Percentiles rank a stretch among this genome's conserved stretches.
phyloP scores from a whole-genome alignment of 23 red algal species.

The Gracilaria gracilis region DNA sequence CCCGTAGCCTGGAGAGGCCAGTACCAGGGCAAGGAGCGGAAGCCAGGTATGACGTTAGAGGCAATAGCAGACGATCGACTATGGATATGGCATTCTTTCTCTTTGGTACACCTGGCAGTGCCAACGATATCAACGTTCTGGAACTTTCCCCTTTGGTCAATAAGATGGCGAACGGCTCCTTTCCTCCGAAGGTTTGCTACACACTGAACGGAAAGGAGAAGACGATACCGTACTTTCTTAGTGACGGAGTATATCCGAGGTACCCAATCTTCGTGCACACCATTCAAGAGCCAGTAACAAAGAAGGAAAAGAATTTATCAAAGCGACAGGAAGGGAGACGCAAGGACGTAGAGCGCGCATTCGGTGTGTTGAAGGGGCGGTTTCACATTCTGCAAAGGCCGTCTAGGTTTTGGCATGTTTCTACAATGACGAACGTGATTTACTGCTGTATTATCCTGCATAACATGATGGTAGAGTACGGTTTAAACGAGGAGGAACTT shows the following conservation, averaged over 20 bases:
- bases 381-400: background rate
- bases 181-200: background rate
- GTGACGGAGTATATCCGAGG: conserved; percentile 18
- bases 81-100: conserved; percentile 23
- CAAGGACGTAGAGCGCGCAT: conserved; percentile 18
- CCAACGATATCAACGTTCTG: conserved; percentile 31
- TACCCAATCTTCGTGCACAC: conserved; percentile 8
- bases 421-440: background rate
- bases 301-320: background rate
- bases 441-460: background rate
- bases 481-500: background rate
- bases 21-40: conserved; percentile 18
- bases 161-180: background rate
- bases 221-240: background rate
- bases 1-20: background rate
- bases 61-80: background rate
- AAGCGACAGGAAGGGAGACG: background rate
- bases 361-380: background rate
- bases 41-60: conserved; percentile 1
- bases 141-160: background rate
- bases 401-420: background rate
- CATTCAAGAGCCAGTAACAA: background rate
- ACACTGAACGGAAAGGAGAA: background rate
- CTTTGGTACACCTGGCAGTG: conserved; percentile 6
- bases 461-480: background rate